phyloP scores from a whole-genome alignment of 176 grass and related monocot species.

The Aegilops longissima region DNA sequence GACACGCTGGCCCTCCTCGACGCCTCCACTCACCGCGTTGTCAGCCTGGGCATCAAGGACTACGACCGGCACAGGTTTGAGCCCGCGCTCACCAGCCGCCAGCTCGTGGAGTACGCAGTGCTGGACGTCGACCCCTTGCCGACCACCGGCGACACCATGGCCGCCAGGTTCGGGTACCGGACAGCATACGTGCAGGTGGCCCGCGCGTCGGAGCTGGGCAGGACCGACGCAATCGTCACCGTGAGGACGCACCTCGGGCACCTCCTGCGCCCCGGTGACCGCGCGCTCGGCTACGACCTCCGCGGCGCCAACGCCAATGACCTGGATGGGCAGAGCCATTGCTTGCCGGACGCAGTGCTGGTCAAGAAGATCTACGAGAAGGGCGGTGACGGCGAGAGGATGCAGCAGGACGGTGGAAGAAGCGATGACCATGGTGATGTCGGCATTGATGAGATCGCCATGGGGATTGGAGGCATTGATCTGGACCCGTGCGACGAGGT shows the following conservation, averaged over 20 bases:
- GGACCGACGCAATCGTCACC: constrained; percentile 50
- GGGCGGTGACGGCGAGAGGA: not conserved
- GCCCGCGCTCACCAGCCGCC: constrained; percentile 51
- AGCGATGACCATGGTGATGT: no score
- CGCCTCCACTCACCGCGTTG: constrained; percentile 36
- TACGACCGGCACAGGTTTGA: constrained; percentile 49
- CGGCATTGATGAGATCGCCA: not conserved
- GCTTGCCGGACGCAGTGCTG: constrained; percentile 31
- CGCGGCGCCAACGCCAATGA: constrained; percentile 37
- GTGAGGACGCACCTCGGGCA: constrained; percentile 66
- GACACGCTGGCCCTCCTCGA: constrained; percentile 52
- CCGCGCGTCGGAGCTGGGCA: constrained; percentile 55
- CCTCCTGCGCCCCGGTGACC: constrained; percentile 48
- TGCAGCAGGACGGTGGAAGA: not conserved
- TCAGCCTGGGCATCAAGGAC: constrained; percentile 37
- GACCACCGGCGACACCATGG: not conserved
- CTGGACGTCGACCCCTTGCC: constrained; percentile 50
- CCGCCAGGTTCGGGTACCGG: constrained; percentile 23
- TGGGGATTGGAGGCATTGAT: constrained; percentile 28
- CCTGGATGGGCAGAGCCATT: constrained; percentile 35
- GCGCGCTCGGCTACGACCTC: constrained; percentile 58
- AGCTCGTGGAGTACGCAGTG: constrained; percentile 71
- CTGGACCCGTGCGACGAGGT: constrained; percentile 14
- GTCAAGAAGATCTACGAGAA: no score
- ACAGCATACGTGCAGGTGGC: constrained; percentile 44